These are phyloP conservation scores for Nicotiana obtusifolia DNA, from an alignment of 257 asterid species.

Conservation along the genomic window DNA sequence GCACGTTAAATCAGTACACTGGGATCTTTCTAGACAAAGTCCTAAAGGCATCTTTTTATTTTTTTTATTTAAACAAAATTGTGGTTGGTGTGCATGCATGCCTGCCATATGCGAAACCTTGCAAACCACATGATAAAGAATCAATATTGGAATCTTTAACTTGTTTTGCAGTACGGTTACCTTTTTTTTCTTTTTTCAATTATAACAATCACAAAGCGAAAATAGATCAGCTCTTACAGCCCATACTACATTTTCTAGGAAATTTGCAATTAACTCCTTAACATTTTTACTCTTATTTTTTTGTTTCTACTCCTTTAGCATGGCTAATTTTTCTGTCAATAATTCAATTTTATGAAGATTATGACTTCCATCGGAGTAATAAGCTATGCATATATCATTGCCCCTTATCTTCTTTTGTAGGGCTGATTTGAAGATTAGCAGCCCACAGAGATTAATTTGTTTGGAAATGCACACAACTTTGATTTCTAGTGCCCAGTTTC, in stretches of 20 bases:
- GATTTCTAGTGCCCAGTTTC: not conserved
- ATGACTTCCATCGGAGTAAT: no score
- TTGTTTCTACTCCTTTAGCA: no score
- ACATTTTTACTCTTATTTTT: no score
- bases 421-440: not conserved
- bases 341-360: no score
- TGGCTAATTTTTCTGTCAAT: no score
- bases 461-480: not conserved
- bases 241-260: not conserved
- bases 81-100: slow-evolving; percentile 6
- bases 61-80: no score
- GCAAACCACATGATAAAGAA: slow-evolving; percentile 1
- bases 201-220: not conserved
- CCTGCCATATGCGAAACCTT: not conserved
- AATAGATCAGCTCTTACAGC: not conserved
- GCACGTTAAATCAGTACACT: no score
- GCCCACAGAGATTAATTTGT: not conserved
- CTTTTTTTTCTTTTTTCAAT: not conserved
- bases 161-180: not conserved
- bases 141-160: not conserved
- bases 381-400: not conserved
- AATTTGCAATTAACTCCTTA: no score
- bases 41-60: no score
- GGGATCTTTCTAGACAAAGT: no score
- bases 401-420: not conserved